Conservation (phyloP, 148 eudicot species). For the Rhododendron ferrugineum region DNA sequence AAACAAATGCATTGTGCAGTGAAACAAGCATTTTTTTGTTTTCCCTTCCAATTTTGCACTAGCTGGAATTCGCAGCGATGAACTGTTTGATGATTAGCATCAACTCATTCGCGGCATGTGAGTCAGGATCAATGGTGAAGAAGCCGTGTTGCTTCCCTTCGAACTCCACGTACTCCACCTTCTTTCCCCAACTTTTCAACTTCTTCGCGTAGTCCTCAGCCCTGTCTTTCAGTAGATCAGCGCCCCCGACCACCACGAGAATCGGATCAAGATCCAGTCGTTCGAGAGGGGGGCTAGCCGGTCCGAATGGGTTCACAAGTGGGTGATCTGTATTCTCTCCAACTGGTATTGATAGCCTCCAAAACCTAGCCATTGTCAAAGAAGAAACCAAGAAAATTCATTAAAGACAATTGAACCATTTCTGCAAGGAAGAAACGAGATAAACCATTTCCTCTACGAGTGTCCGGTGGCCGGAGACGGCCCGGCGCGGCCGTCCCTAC, state of each 20-base stretch:
- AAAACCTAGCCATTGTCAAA: slow-evolving; percentile 31
- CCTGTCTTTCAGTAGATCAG: slow-evolving; percentile 56
- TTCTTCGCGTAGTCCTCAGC: slow-evolving; percentile 37
- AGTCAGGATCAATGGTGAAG: slow-evolving; percentile 42
- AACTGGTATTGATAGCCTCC: slow-evolving; percentile 55
- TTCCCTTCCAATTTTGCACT: neutral
- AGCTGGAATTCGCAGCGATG: slow-evolving; percentile 20
- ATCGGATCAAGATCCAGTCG: slow-evolving; percentile 41
- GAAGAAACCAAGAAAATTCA: too few species aligned
- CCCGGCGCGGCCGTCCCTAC: too few species aligned
- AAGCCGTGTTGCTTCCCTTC: slow-evolving; percentile 62
- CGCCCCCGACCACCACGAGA: slow-evolving; percentile 46
- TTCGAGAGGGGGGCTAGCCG: slow-evolving; percentile 36
- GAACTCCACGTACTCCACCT: slow-evolving; percentile 43
- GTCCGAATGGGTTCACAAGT: slow-evolving; percentile 59
- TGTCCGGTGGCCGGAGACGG: too few species aligned
- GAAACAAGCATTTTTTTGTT: too few species aligned
- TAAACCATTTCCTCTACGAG: too few species aligned
- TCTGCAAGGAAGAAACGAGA: too few species aligned
- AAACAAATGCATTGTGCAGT: neutral
- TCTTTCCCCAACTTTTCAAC: slow-evolving; percentile 50
- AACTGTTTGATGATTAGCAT: slow-evolving; percentile 33
- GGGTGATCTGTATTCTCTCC: slow-evolving; percentile 55
- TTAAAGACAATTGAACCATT: too few species aligned
- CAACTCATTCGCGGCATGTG: slow-evolving; percentile 29